A percentile compares a stretch with the other conserved stretches of the same genome.
Conservation (phyloP, 257 asterid species). For the Cynanchum wilfordii region DNA sequence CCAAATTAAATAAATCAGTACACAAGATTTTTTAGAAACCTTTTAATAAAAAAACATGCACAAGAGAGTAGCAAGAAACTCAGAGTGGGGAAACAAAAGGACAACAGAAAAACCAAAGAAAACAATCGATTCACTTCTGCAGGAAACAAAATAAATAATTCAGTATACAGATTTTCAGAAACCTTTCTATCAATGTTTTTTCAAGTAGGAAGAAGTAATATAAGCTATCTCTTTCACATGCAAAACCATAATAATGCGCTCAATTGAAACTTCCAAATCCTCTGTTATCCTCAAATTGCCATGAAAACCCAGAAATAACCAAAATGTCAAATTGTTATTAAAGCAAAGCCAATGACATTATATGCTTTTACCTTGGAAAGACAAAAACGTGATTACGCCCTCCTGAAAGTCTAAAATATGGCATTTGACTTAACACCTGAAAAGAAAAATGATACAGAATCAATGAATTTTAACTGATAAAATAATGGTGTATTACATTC, state of each 20-base stretch:
- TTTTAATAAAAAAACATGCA: no score
- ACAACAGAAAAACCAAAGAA: no score
- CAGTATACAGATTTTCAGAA: neutral
- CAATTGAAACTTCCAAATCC: neutral
- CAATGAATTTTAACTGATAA: neutral
- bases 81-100: no score
- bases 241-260: neutral
- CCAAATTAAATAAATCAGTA: neutral
- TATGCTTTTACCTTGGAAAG: slow-evolving; percentile 68
- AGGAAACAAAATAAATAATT: no score
- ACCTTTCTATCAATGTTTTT: neutral
- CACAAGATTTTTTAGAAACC: no score
- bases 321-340: neutral
- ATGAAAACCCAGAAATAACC: slow-evolving; percentile 2
- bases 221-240: neutral
- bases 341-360: slow-evolving; percentile 11
- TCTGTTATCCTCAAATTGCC: neutral
- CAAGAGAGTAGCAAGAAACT: no score
- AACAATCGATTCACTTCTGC: no score
- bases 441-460: slow-evolving; percentile 32
- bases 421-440: slow-evolving; percentile 97
- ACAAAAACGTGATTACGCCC: slow-evolving; percentile 91
- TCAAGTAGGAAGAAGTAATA: neutral
- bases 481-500: neutral
- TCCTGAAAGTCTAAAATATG: slow-evolving; percentile 85